These are phyloP conservation scores for Pythium rhizo-oryzae DNA, from an alignment of 352 stramenopile genomes.

Conservation along the genomic window DNA sequence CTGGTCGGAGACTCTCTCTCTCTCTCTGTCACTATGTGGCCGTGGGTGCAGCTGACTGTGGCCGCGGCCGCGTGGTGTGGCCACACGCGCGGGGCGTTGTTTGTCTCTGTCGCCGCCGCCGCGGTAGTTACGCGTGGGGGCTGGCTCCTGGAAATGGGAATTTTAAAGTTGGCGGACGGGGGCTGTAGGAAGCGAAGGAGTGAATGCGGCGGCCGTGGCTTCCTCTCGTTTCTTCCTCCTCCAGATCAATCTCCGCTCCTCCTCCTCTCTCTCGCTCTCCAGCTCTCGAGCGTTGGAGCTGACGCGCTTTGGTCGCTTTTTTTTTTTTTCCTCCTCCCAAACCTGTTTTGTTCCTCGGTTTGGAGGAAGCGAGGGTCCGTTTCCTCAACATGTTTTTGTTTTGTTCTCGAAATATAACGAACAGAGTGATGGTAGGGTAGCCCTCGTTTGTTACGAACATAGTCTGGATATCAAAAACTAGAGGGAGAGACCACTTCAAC, in stretches of 20 bases:
- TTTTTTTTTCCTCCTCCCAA: neutral
- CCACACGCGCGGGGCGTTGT: too few species aligned
- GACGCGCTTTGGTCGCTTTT: neutral
- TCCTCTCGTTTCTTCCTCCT: neutral
- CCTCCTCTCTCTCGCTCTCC: too few species aligned
- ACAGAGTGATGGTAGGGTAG: slow-evolving; percentile 9
- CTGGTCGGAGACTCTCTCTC: neutral
- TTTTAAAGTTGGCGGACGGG: neutral
- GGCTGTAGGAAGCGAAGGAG: neutral
- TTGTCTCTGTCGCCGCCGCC: too few species aligned
- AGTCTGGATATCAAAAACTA: slow-evolving; percentile 6
- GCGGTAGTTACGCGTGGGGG: too few species aligned
- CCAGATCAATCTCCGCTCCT: too few species aligned
- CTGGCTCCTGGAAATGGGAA: neutral
- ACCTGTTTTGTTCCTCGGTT: neutral
- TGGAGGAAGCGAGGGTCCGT: neutral
- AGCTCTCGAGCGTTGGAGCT: too few species aligned
- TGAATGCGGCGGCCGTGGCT: neutral
- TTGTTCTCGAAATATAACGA: slow-evolving; percentile 36
- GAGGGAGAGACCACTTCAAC: slow-evolving; percentile 16
- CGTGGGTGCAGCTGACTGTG: too few species aligned
- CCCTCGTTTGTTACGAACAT: neutral
- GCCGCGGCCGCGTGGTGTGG: too few species aligned
- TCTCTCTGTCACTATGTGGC: neutral
- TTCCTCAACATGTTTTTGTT: slow-evolving; percentile 3